Percentiles rank a stretch among this genome's conserved stretches.
Evolutionary conservation across 140 eudicot genomes (phyloP).

Genomic region (Senecio squalidus): DNA sequence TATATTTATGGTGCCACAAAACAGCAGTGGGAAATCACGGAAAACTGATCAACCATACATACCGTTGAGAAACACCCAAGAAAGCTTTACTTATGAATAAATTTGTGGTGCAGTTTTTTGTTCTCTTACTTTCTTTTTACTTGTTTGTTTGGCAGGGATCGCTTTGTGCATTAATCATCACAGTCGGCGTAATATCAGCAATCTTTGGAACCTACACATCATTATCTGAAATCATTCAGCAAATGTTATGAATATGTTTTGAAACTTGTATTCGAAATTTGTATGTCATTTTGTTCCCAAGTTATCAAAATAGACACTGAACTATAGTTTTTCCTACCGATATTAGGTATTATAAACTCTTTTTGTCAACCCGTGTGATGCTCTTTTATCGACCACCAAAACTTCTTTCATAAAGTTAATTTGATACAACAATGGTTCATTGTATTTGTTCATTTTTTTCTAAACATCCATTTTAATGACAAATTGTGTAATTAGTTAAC

Average conservation of each 20-base stretch:
- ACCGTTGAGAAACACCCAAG: no score
- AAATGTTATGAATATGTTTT: slow-evolving; percentile 11
- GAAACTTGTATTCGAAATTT: not conserved
- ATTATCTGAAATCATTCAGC: slow-evolving; percentile 50
- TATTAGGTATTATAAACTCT: no score
- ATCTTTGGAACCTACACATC: slow-evolving; percentile 68
- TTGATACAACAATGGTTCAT: no score
- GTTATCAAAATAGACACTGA: slow-evolving; percentile 1
- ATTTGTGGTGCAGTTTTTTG: not conserved
- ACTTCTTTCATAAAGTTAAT: no score
- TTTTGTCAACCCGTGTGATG: not conserved
- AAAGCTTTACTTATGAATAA: not conserved
- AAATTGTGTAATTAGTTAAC: no score
- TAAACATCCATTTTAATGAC: no score
- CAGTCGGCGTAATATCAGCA: slow-evolving; percentile 58
- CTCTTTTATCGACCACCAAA: not conserved
- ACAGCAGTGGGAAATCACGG: no score
- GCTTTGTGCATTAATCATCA: slow-evolving; percentile 51
- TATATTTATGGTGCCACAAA: no score
- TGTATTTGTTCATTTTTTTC: no score
- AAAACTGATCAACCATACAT: no score
- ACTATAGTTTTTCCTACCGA: not conserved
- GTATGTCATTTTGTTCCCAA: slow-evolving; percentile 3
- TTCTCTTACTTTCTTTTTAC: not conserved
- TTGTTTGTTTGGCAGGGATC: slow-evolving; percentile 37